These are phyloP conservation scores for Astrothelium macrocarpum DNA, from an alignment of 495 filamentous ascomycete species.

Conservation along the genomic window DNA sequence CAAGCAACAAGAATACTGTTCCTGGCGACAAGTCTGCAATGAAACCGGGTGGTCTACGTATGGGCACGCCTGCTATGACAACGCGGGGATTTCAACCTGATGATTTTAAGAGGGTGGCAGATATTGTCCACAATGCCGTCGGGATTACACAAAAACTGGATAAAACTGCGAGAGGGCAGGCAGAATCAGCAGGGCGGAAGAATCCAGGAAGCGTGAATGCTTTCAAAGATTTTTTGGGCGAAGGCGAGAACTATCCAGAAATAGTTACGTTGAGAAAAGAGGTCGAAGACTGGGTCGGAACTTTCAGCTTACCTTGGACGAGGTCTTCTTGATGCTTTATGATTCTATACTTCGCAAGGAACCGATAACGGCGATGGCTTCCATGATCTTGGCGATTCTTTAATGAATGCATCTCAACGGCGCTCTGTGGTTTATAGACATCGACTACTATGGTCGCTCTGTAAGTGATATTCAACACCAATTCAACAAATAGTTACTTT, in stretches of 20 bases:
- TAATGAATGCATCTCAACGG: not conserved
- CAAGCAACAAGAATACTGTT: slow-evolving; percentile 98
- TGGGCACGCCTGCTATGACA: slow-evolving; percentile 97
- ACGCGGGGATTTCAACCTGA: slow-evolving; percentile 79
- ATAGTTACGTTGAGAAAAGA: slow-evolving; percentile 79
- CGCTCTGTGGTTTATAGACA: not conserved
- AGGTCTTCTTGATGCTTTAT: slow-evolving; percentile 20
- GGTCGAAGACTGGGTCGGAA: slow-evolving; percentile 92
- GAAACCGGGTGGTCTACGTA: slow-evolving; percentile 86
- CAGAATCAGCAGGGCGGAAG: slow-evolving; percentile 68
- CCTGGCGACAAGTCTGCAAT: slow-evolving; percentile 97
- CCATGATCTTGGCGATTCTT: not conserved
- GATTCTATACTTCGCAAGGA: not conserved
- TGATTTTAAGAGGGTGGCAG: slow-evolving; percentile 83
- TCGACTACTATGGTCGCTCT: not conserved
- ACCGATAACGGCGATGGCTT: not conserved
- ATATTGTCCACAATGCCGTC: slow-evolving; percentile 88
- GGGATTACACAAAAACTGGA: slow-evolving; percentile 74
- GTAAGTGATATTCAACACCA: not conserved
- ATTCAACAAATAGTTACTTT: not conserved
- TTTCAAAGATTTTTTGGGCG: slow-evolving; percentile 73
- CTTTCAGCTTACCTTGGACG: slow-evolving; percentile 80
- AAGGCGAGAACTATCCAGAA: slow-evolving; percentile 74
- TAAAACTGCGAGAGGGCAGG: slow-evolving; percentile 66
- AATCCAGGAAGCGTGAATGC: slow-evolving; percentile 70